Evolutionary conservation across 2,329 filamentous ascomycete species (phyloP).

Genomic region (Fusarium algeriense): DNA sequence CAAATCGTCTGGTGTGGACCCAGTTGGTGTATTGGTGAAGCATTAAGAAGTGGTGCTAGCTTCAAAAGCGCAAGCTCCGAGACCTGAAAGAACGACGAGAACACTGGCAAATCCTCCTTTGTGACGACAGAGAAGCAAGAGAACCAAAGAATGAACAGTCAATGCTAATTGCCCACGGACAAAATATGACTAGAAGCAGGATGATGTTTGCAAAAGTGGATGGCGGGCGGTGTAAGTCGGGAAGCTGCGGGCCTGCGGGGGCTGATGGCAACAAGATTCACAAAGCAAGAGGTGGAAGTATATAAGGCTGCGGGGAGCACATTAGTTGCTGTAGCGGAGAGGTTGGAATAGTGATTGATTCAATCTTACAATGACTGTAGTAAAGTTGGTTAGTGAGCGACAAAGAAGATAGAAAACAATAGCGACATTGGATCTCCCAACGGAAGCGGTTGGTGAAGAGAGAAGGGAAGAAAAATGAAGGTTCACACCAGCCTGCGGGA

Average conservation of each 20-base stretch:
- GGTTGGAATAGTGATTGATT: slow-evolving; percentile 7
- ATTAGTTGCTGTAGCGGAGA: slow-evolving; percentile 25
- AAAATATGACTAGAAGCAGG: slow-evolving; percentile 20
- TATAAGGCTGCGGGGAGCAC: slow-evolving; percentile 29
- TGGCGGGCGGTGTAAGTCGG: slow-evolving; percentile 48
- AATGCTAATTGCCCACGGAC: slow-evolving; percentile 22
- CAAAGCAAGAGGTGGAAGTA: slow-evolving; percentile 27
- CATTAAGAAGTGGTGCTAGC: slow-evolving; percentile 26
- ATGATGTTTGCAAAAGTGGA: slow-evolving; percentile 45
- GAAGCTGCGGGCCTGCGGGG: slow-evolving; percentile 42
- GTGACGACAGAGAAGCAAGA: slow-evolving; percentile 8
- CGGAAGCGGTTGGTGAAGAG: slow-evolving; percentile 27
- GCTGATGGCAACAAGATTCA: slow-evolving; percentile 24
- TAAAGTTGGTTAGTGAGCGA: slow-evolving; percentile 26
- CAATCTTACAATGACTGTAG: slow-evolving; percentile 31
- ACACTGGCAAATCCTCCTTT: background rate
- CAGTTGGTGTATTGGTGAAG: slow-evolving; percentile 19
- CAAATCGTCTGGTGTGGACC: slow-evolving; percentile 16
- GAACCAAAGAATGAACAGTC: slow-evolving; percentile 7
- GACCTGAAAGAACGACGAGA: slow-evolving; percentile 6
- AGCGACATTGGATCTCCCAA: slow-evolving; percentile 10
- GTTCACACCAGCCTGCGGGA: slow-evolving; percentile 27
- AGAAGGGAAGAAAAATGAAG: slow-evolving; percentile 20
- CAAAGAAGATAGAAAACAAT: slow-evolving; percentile 10
- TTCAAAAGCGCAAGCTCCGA: background rate